Base-by-base conservation (phyloP, 2,329 filamentous ascomycete genomes). In the Aspergillus niger region DNA sequence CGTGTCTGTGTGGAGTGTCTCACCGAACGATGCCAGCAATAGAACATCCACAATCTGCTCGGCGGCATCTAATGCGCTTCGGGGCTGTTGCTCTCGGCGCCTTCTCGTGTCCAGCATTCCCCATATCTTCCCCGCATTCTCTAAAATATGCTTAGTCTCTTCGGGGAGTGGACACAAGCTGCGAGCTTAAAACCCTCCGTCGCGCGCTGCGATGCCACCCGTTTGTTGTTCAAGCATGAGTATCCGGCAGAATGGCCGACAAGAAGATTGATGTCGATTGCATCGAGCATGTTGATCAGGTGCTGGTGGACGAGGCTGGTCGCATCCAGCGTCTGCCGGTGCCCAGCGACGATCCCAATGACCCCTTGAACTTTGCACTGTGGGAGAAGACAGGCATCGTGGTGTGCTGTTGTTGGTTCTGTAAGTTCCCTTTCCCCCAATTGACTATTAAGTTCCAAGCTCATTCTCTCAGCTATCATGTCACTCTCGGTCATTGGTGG, bases 381-480 rank as follows among this genome's bases (percentile, higher is more conserved):
- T 67, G 65, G 66, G 67, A 70, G 59, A 71, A 71, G 56, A 39
- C 56, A 0, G 68, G 65, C 8, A 63, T 71, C 32, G 66, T 71
- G 22, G 48, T 69, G 24, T 68, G 69, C 50, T 71, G 68, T 51
- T 71, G 69, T 54, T 71, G 69, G 69, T 71, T 71, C 22, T 71
- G 66, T 68, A 22, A 15, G 32, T 30, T 54, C 63, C 61, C 8
- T 26, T 3, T 3, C 8, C 5, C 20, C 24, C 0, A 22, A 22
- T 1, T 24, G 13, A 2, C 5, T 6, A 26, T 2, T 3, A 5
- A 13, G 10, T 20, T 26, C 26, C 26, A 13, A 44, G 15, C 49
- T 2, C 32, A 36, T 2, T 15, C 8, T 11, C 2, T 1, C 50
- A 69, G 67, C 69, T 0, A 64, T 66, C 22, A 71, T 71, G 68